A percentile compares a stretch with the other conserved stretches of the same genome.
Evolutionary conservation across 140 eudicot species (phyloP).

Genomic region (Senecio squalidus): DNA sequence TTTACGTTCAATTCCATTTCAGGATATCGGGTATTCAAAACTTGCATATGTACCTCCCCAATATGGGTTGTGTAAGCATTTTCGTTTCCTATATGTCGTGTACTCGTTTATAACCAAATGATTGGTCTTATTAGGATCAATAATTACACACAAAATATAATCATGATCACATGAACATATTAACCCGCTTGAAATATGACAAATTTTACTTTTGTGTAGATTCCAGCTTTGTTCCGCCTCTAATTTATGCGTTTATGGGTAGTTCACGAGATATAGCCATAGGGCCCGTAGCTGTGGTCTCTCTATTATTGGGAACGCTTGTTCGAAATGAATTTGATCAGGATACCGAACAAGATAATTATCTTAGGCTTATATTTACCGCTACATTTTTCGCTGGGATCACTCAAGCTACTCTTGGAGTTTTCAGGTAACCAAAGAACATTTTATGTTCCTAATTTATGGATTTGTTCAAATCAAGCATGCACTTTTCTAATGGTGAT

Average conservation of each 20-base stretch:
- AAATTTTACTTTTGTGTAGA: conserved; percentile 30
- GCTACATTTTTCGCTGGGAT: conserved; percentile 90
- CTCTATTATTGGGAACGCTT: conserved; percentile 59
- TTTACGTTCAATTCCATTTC: conserved; percentile 3
- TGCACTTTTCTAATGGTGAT: neutral
- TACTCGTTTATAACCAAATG: no score
- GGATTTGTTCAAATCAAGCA: neutral
- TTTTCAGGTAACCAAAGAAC: conserved; percentile 43
- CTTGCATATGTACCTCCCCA: conserved; percentile 71
- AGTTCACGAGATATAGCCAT: conserved; percentile 84
- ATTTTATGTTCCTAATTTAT: no score
- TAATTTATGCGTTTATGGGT: conserved; percentile 85
- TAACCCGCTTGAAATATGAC: neutral
- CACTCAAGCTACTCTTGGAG: no score
- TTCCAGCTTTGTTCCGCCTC: conserved; percentile 82
- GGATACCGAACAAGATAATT: conserved; percentile 23
- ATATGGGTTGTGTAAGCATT: conserved; percentile 75
- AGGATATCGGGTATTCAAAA: conserved; percentile 76
- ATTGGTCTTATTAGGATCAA: no score
- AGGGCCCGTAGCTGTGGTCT: conserved; percentile 81
- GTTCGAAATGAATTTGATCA: conserved; percentile 54
- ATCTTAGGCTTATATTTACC: conserved; percentile 63
- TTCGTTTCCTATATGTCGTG: neutral
- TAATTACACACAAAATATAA: no score
- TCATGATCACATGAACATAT: neutral